Evolutionary conservation across 148 eudicot species (phyloP).

Genomic region (Salicornia ramosissima): DNA sequence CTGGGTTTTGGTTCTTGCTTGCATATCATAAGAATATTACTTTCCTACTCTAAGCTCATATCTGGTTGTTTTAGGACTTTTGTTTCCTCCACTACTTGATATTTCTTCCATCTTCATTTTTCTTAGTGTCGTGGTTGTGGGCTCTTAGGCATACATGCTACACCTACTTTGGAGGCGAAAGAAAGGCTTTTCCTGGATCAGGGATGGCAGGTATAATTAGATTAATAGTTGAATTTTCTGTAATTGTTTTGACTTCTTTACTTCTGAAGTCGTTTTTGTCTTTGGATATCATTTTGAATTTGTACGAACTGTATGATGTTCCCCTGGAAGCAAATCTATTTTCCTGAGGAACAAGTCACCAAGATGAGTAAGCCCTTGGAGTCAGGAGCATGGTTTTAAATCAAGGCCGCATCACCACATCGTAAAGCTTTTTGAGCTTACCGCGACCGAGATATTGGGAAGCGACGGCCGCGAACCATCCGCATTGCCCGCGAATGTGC

Average conservation of each 20-base stretch:
- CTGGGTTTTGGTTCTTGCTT: background rate
- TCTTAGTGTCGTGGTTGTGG: slow-evolving; percentile 93
- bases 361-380: slow-evolving; percentile 1
- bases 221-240: background rate
- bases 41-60: background rate
- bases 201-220: slow-evolving; percentile 87
- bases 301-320: background rate
- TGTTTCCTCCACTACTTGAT: background rate
- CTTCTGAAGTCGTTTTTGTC: background rate
- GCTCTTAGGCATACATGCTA: slow-evolving; percentile 78
- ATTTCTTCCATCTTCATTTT: background rate
- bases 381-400: too few relatives aligned
- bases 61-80: background rate
- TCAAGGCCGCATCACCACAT: too few relatives aligned
- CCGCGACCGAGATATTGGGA: too few relatives aligned
- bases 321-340: background rate
- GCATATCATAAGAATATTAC: background rate
- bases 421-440: too few relatives aligned
- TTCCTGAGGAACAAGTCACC: background rate
- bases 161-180: slow-evolving; percentile 89
- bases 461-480: too few relatives aligned
- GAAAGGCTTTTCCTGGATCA: slow-evolving; percentile 85
- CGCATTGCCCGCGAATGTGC: too few relatives aligned
- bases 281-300: background rate
- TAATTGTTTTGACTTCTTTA: background rate